Base-by-base conservation (phyloP, 345 rosid genomes). In the Lepidium sativum region DNA sequence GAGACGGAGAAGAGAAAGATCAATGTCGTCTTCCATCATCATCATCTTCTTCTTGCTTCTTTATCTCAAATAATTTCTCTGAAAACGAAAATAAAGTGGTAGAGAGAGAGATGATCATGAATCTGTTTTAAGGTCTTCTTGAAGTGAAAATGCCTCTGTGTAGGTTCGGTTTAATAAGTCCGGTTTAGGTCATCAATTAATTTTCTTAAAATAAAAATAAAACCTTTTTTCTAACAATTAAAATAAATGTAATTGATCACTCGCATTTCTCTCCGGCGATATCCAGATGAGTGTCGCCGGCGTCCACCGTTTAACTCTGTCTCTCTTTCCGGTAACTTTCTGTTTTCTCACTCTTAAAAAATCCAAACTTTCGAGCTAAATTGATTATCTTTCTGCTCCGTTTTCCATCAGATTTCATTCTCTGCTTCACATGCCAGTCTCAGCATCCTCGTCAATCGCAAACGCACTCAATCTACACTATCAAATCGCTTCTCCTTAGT, bases 1-100 rank as follows among this genome's bases (percentile, higher is more conserved):
- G 55, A 72, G 66, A 9, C 66, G 54, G 60, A 72, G 76, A 54
- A 65, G 76, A 57, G 76, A 65, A 17, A 72, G 66, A 41, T 72
- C 76, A 41, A 57, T 64, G 54, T 72, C 76, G 32, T 71, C 49
- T 63, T 31, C 44, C 45, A 11, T 14, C 52, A 39, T 14, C 52
- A 39, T 39, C 75, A 62, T 70, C 63, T 13, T 69, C 70, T 42
- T 60, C 60, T 9, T 41, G 25, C 14, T 4, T 49, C 65, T 25
- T 48, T 11, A 13, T 57, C 13, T 52, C 21, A 15, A 55, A 9
- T 16, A 21, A 58, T 58, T 32, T 60, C 54, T 59, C 44, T 68
- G 50, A 0, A 38, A 58, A 47, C 41, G 49, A 38, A 68, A 56
- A 10, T 3, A 25, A 31, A 57, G 35, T 50, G 6, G 8, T n/a